Evolutionary conservation across 169 alveolate genomes (phyloP).

Genomic region (Cystoisospora suis): DNA sequence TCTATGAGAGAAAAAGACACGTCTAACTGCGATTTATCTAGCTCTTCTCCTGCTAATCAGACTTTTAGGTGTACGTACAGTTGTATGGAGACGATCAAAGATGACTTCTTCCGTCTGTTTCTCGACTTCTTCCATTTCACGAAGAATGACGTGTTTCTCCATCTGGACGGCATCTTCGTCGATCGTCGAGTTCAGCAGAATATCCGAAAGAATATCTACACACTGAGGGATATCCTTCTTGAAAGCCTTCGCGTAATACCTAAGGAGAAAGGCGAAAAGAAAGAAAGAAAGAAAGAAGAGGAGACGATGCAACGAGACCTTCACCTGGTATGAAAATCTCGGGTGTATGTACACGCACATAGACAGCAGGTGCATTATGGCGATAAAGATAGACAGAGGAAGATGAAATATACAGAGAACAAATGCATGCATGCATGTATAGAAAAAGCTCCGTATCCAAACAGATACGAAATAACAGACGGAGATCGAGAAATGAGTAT

Average conservation of each 20-base stretch:
- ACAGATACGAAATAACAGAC: neutral
- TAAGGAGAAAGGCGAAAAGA: neutral
- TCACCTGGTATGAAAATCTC: neutral
- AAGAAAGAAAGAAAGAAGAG: neutral
- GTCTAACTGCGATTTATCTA: too few relatives aligned
- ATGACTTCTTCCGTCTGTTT: slow-evolving; percentile 91
- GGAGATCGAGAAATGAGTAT: neutral
- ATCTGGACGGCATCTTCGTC: slow-evolving; percentile 84
- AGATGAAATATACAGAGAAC: neutral
- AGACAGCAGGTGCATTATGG: neutral
- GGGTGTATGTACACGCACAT: neutral
- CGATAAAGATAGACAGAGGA: neutral
- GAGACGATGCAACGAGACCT: neutral
- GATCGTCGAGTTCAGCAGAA: slow-evolving; percentile 88
- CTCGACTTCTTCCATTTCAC: slow-evolving; percentile 95
- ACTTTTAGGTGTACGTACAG: too few relatives aligned
- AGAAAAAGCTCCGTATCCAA: neutral
- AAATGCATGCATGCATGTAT: neutral
- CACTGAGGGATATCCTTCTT: slow-evolving; percentile 66
- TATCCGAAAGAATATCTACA: slow-evolving; percentile 92
- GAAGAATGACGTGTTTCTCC: slow-evolving; percentile 91
- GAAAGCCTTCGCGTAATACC: slow-evolving; percentile 65
- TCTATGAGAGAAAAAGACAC: too few relatives aligned
- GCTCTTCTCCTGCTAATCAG: too few relatives aligned
- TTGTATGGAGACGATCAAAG: slow-evolving; percentile 88